Evolutionary conservation across 371 early-diverging fungal species (phyloP).

Genomic region (Apophysomyces ossiformis): DNA sequence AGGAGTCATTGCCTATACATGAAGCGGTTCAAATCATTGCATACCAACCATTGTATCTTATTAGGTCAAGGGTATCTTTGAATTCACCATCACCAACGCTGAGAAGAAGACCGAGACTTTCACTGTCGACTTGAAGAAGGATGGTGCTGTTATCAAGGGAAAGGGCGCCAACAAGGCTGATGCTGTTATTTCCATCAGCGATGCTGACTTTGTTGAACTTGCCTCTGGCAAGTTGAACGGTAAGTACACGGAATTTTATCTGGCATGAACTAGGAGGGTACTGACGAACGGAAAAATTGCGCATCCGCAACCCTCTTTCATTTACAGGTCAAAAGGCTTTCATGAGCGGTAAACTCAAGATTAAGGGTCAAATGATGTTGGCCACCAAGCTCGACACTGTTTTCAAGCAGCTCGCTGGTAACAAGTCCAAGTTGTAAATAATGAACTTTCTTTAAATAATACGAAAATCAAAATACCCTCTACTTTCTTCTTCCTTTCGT

Average conservation of each 20-base stretch:
- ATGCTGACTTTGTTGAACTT: constrained; percentile 80
- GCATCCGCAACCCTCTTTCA: too few species aligned
- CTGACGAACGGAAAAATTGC: neutral
- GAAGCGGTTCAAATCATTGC: too few species aligned
- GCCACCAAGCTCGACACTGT: constrained; percentile 68
- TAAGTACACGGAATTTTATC: constrained; percentile 19
- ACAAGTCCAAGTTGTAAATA: constrained; percentile 52
- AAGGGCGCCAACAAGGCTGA: constrained; percentile 66
- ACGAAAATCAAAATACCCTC: neutral
- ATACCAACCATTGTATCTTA: neutral
- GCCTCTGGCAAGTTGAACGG: constrained; percentile 77
- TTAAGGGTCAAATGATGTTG: constrained; percentile 84
- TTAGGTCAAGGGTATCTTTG: constrained; percentile 71
- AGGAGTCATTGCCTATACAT: too few species aligned
- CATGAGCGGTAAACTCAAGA: constrained; percentile 74
- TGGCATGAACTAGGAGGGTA: neutral
- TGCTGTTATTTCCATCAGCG: constrained; percentile 55
- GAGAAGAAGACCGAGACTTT: constrained; percentile 64
- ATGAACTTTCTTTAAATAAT: neutral
- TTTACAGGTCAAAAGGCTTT: constrained; percentile 57
- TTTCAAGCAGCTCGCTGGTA: constrained; percentile 33
- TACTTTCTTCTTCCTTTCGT: too few species aligned
- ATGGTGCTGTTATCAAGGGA: constrained; percentile 49
- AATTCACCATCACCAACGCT: constrained; percentile 69
- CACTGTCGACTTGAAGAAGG: constrained; percentile 70